Conservation (phyloP, 2,329 filamentous ascomycete genomes). For the Diplocarpon rosae region DNA sequence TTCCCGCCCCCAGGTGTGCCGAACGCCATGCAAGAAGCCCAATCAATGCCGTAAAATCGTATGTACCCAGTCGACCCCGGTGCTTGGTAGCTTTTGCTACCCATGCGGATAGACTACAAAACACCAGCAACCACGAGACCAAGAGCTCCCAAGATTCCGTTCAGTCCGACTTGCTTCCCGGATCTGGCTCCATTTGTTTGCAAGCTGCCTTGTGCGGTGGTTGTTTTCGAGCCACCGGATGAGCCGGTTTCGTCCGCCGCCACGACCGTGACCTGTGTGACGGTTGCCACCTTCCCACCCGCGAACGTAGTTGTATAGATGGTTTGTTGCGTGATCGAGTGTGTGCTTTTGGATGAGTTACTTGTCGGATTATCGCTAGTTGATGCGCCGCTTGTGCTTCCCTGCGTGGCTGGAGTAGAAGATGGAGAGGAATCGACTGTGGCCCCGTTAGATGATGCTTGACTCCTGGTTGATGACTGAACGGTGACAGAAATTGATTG, state of each 20-base stretch:
- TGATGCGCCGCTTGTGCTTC: slow-evolving; percentile 4
- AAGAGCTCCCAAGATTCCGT: slow-evolving; percentile 17
- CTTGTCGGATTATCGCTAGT: slow-evolving; percentile 1
- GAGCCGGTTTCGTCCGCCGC: slow-evolving; percentile 12
- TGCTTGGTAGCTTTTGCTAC: not conserved
- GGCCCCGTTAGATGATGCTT: slow-evolving; percentile 8
- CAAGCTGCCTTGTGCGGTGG: slow-evolving; percentile 14
- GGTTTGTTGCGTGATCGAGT: slow-evolving; percentile 17
- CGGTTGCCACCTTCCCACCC: slow-evolving; percentile 18
- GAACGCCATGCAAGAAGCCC: slow-evolving; percentile 17
- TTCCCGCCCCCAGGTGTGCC: slow-evolving; percentile 7
- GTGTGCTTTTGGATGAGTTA: slow-evolving; percentile 4
- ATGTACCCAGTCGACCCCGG: slow-evolving; percentile 1
- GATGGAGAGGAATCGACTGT: slow-evolving; percentile 8
- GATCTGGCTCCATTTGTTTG: slow-evolving; percentile 17
- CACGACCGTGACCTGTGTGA: slow-evolving; percentile 21
- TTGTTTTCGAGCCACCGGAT: slow-evolving; percentile 6
- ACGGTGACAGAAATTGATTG: slow-evolving; percentile 2
- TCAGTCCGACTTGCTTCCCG: slow-evolving; percentile 11
- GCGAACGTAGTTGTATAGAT: slow-evolving; percentile 21
- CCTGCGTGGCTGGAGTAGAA: slow-evolving; percentile 3
- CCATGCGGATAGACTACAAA: slow-evolving; percentile 10
- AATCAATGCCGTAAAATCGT: slow-evolving; percentile 10
- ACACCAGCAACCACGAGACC: slow-evolving; percentile 15
- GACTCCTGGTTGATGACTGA: slow-evolving; percentile 1